Evolutionary conservation across 2,329 filamentous ascomycete species (phyloP).

Genomic region (Periconia sp.): DNA sequence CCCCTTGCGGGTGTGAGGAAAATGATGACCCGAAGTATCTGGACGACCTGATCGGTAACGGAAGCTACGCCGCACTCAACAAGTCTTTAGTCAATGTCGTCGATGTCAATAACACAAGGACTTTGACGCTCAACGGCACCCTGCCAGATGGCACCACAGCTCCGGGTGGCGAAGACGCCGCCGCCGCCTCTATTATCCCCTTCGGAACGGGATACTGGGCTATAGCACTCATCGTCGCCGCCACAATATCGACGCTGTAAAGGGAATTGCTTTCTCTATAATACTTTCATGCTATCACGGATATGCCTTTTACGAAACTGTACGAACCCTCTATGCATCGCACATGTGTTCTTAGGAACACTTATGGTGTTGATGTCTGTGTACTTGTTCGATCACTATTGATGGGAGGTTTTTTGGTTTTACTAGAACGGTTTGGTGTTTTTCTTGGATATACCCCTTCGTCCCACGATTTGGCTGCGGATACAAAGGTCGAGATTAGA

Average conservation of each 20-base stretch:
- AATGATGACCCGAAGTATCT: constrained; percentile 63
- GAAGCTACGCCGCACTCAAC: constrained; percentile 61
- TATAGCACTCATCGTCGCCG: constrained; percentile 41
- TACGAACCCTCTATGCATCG: background rate
- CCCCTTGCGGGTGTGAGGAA: constrained; percentile 69
- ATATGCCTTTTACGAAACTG: background rate
- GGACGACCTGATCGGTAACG: constrained; percentile 59
- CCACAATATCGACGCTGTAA: constrained; percentile 14
- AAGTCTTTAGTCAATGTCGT: constrained; percentile 63
- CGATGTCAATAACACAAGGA: constrained; percentile 62
- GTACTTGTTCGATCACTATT: background rate
- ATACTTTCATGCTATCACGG: background rate
- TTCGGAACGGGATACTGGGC: constrained; percentile 42
- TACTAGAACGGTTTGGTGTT: too few species aligned
- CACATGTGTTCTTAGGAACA: background rate
- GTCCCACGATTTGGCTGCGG: too few species aligned
- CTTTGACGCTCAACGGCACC: constrained; percentile 74
- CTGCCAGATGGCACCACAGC: constrained; percentile 61
- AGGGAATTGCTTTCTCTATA: background rate
- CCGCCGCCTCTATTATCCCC: constrained; percentile 20
- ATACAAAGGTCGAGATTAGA: too few species aligned
- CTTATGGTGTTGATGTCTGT: background rate
- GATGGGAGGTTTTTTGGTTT: too few species aligned
- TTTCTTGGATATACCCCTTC: too few species aligned
- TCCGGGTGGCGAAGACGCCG: constrained; percentile 38